Evolutionary conservation across 2,329 filamentous ascomycete genomes (phyloP).

Genomic region (Aspergillus melleus): DNA sequence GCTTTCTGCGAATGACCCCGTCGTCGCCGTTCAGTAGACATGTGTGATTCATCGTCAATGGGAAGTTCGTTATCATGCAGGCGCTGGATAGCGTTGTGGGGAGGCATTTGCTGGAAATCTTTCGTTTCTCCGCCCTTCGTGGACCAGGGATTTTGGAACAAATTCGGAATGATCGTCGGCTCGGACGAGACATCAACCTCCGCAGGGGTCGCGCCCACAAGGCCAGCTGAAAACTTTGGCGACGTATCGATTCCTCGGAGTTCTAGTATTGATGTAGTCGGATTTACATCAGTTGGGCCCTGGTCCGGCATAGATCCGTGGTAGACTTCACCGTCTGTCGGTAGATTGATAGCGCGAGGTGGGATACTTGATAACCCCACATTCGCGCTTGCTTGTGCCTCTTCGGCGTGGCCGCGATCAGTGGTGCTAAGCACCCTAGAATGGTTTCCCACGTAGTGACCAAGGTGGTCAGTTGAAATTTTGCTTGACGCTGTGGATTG

Average conservation of each 20-base stretch:
- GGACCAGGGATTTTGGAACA: constrained; percentile 17
- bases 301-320: not conserved
- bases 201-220: constrained; percentile 1
- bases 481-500: constrained; percentile 56
- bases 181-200: constrained; percentile 20
- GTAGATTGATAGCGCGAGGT: constrained; percentile 7
- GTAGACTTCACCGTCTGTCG: not conserved
- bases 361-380: constrained; percentile 2
- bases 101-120: not conserved
- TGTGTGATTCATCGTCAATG: constrained; percentile 27
- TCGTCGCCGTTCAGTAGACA: constrained; percentile 34
- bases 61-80: constrained; percentile 18
- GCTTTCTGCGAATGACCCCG: constrained; percentile 76
- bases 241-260: not conserved
- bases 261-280: not conserved
- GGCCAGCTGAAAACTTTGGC: constrained; percentile 4
- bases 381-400: constrained; percentile 14
- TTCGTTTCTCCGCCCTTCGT: constrained; percentile 1
- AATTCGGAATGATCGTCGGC: constrained; percentile 1
- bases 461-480: constrained; percentile 23
- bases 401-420: constrained; percentile 18
- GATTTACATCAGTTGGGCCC: not conserved
- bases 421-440: constrained; percentile 26
- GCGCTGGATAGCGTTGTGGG: constrained; percentile 8
- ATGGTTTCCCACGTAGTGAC: constrained; percentile 18